phyloP scores from a whole-genome alignment of 257 asterid genomes.

The Jasminum sambac region DNA sequence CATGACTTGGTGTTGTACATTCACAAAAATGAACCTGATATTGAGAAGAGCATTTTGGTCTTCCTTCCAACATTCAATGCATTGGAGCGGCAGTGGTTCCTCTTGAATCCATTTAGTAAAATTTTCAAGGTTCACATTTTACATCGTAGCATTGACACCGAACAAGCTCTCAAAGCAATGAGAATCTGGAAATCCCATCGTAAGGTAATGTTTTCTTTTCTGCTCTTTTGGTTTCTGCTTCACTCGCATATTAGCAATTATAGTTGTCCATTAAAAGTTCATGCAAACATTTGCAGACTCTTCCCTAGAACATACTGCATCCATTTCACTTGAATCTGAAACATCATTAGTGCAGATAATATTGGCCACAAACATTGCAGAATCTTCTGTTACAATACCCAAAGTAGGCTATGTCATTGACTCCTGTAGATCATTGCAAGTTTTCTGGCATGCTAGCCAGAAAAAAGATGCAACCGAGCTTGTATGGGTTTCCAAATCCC shows the following conservation, averaged over 20 bases:
- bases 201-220: slow-evolving; percentile 51
- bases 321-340: slow-evolving; percentile 20
- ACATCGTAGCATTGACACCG: slow-evolving; percentile 83
- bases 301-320: slow-evolving; percentile 8
- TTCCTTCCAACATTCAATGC: slow-evolving; percentile 91
- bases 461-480: slow-evolving; percentile 78
- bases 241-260: slow-evolving; percentile 10
- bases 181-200: slow-evolving; percentile 80
- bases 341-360: slow-evolving; percentile 59
- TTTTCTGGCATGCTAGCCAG: slow-evolving; percentile 72
- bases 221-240: slow-evolving; percentile 15
- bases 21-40: slow-evolving; percentile 84
- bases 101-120: slow-evolving; percentile 61
- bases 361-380: slow-evolving; percentile 96
- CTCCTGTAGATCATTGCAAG: slow-evolving; percentile 98
- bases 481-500: slow-evolving; percentile 95
- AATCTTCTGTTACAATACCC: slow-evolving; percentile 98
- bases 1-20: slow-evolving; percentile 79
- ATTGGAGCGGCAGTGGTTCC: slow-evolving; percentile 87
- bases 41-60: slow-evolving; percentile 91
- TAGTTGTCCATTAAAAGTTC: slow-evolving; percentile 15
- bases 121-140: slow-evolving; percentile 85
- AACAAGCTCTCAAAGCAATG: slow-evolving; percentile 87
- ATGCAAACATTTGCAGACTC: slow-evolving; percentile 20
- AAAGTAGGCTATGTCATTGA: slow-evolving; percentile 93